A percentile compares a stretch with the other conserved stretches of the same genome.
Conservation (phyloP, 2,329 filamentous ascomycete genomes). For the Penicillium sp. region DNA sequence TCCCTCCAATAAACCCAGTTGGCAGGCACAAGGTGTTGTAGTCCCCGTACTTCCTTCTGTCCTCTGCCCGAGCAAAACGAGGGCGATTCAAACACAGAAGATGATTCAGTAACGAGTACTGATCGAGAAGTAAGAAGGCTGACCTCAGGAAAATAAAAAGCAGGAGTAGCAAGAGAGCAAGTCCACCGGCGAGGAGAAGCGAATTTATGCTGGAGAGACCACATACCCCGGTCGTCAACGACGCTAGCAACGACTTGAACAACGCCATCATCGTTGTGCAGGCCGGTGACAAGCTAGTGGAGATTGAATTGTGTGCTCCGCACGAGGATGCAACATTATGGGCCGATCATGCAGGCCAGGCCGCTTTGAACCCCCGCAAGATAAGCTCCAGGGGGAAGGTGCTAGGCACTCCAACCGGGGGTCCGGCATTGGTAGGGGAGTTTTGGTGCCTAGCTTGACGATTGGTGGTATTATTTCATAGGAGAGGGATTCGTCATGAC, state of each 20-base stretch:
- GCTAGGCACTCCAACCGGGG: neutral
- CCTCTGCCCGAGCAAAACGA: neutral
- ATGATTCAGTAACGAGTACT: neutral
- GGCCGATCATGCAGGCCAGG: slow-evolving; percentile 2
- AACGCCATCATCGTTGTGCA: neutral
- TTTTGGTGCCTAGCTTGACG: neutral
- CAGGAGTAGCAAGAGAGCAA: neutral
- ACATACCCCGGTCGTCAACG: neutral
- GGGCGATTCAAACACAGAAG: no score
- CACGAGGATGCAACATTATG: slow-evolving; percentile 11
- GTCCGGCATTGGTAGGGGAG: neutral
- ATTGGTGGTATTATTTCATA: no score
- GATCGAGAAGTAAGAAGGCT: neutral
- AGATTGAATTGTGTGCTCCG: slow-evolving; percentile 6
- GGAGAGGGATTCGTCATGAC: neutral
- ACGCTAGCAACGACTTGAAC: slow-evolving; percentile 7
- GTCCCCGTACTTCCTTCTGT: neutral
- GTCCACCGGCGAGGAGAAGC: neutral
- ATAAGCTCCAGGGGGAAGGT: slow-evolving; percentile 16
- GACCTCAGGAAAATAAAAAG: neutral
- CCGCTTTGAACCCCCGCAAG: slow-evolving; percentile 17
- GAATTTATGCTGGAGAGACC: slow-evolving; percentile 3
- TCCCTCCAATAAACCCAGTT: neutral
- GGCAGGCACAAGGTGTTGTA: neutral
- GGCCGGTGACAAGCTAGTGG: slow-evolving; percentile 4